Conservation (phyloP, 192 early-diverging fungal genomes). For the Funneliformis mosseae region DNA sequence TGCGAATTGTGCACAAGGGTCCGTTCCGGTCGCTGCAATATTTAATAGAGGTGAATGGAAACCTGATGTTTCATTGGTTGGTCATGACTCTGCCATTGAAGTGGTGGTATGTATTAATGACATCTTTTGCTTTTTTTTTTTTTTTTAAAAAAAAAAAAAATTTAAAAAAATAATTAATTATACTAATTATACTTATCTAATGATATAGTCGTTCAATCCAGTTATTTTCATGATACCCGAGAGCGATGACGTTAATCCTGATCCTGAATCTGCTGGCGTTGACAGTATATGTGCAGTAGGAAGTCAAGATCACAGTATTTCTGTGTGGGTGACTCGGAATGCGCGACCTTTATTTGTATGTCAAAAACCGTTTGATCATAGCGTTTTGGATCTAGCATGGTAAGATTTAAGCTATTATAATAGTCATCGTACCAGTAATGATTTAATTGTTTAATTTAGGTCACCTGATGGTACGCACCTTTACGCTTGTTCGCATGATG, state of each 20-base stretch:
- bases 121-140: neutral
- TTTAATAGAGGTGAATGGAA: constrained; percentile 78
- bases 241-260: constrained; percentile 31
- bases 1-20: constrained; percentile 85
- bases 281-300: constrained; percentile 81
- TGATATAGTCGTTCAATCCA: constrained; percentile 17
- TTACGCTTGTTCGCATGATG: constrained; percentile 90
- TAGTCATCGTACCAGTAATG: too few relatives aligned
- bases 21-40: constrained; percentile 78
- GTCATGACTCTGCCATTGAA: constrained; percentile 86
- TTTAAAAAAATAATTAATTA: too few relatives aligned
- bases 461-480: constrained; percentile 71
- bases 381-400: constrained; percentile 88
- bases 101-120: constrained; percentile 61
- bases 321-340: constrained; percentile 85
- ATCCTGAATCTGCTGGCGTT: constrained; percentile 34
- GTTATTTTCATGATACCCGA: constrained; percentile 27
- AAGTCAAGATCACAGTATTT: constrained; percentile 86
- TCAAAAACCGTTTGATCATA: constrained; percentile 78
- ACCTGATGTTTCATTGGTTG: constrained; percentile 80
- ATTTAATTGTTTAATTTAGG: constrained; percentile 56
- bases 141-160: too few relatives aligned
- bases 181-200: constrained; percentile 2
- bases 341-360: constrained; percentile 69
- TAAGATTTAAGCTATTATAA: too few relatives aligned